Base-by-base conservation (phyloP, 2,329 filamentous ascomycete species). In the Diplodia intermedia region DNA sequence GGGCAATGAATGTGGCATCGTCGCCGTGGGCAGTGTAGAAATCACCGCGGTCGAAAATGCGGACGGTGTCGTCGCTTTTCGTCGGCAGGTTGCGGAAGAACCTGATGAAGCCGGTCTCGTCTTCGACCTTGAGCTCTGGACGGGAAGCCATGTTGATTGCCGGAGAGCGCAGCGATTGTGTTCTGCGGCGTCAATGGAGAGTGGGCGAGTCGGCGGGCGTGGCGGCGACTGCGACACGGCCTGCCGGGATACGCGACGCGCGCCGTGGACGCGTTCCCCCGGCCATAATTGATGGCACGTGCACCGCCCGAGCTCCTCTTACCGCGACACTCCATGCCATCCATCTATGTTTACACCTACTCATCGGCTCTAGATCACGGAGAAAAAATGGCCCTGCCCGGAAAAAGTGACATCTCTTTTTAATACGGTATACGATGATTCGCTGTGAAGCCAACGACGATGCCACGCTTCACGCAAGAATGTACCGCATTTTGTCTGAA, bases 51-150 rank as follows among this genome's bases (percentile, higher is more conserved):
- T 98, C 94, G 77, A 98, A 98, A 69, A 99, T 90, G 66, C 95
- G 90, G 66, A 99, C 86, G 0, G 92, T 94, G 66, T 91, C 90
- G 49, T 89, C 86, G 73, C 89, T 88, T 65, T 89, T 88, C 15
- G 83, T 75, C 6, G 93, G 89, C 2, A 99, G 86, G n/a, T 89
- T 90, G 74, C 94, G 94, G 85, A 96, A 99, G 82, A 93, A 97
- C 73, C 90, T 92, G 82, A 98, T 97, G 84, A 99, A 99, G 72
- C 94, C 93, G 76, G 90, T 89, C 83, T 99, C 95, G 77, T 99
- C 95, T 76, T 99, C 96, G 77, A 98, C 92, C 76, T 86, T 86
- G 70, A 88, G 80, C 73, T 88, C 86, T 14, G 86, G 86, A 70
- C 86, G 78, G 47, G 85, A 86, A 65, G 81, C 82, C 85, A 87